These are phyloP conservation scores for Pyrenochaeta sp. DNA, from an alignment of 2,329 filamentous ascomycete genomes.

Conservation along the genomic window DNA sequence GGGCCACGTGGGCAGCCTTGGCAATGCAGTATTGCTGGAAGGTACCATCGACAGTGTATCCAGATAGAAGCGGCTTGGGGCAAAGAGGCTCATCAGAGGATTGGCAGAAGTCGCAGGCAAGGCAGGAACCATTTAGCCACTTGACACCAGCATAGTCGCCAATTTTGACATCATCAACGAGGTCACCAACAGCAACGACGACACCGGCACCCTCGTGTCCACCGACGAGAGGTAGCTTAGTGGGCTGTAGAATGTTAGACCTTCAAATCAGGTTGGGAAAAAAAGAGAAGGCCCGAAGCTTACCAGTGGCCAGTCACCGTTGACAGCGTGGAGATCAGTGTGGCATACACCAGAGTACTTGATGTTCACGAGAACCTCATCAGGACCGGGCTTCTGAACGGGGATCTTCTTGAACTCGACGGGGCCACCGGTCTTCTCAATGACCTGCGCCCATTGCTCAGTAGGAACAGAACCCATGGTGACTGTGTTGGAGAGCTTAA, in stretches of 20 bases:
- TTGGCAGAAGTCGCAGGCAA: conserved; percentile 84
- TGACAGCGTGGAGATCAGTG: conserved; percentile 82
- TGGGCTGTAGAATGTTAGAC: conserved; percentile 49
- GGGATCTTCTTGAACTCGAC: conserved; percentile 81
- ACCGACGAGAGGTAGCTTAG: conserved; percentile 85
- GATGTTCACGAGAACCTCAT: conserved; percentile 92
- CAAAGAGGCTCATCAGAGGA: conserved; percentile 85
- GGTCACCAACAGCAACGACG: conserved; percentile 79
- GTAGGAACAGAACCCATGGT: conserved; percentile 71
- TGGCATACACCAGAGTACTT: conserved; percentile 92
- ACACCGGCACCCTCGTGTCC: conserved; percentile 81
- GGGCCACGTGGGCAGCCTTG: conserved; percentile 84
- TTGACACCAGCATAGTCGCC: conserved; percentile 88
- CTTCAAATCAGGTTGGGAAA: neutral
- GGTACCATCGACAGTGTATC: conserved; percentile 90
- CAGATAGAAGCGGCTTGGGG: conserved; percentile 76
- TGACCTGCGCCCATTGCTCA: conserved; percentile 90
- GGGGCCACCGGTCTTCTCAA: conserved; percentile 79
- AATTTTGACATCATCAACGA: conserved; percentile 77
- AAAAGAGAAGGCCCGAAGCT: conserved; percentile 3
- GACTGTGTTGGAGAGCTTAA: conserved; percentile 10
- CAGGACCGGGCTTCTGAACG: conserved; percentile 80
- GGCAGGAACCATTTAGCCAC: conserved; percentile 90
- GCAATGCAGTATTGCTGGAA: conserved; percentile 94
- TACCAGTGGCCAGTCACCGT: conserved; percentile 85